Percentiles rank a stretch among this genome's conserved stretches.
Evolutionary conservation across 192 early-diverging fungal genomes (phyloP).

Genomic region (Mycoemilia scoparia): DNA sequence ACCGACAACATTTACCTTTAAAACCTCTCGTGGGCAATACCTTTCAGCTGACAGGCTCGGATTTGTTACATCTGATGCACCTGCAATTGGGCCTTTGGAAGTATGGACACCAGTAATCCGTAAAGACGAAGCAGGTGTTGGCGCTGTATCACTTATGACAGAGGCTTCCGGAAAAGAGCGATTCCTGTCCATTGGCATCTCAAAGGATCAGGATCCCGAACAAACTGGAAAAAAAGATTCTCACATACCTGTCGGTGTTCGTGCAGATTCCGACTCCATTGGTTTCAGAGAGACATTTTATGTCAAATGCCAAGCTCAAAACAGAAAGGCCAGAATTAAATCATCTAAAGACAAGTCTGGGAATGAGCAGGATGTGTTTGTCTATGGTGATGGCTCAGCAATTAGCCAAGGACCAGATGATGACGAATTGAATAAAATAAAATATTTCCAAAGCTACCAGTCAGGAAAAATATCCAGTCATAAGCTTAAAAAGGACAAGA

Average conservation of each 20-base stretch:
- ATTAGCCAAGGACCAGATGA: too few species aligned
- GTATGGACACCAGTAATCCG: slow-evolving; percentile 19
- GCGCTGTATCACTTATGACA: slow-evolving; percentile 14
- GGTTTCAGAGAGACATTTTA: not conserved
- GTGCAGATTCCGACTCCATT: not conserved
- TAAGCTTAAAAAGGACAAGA: not conserved
- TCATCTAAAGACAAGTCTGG: too few species aligned
- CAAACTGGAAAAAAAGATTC: too few species aligned
- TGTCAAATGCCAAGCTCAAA: not conserved
- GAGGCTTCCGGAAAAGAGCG: too few species aligned
- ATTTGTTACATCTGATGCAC: slow-evolving; percentile 2
- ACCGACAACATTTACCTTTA: slow-evolving; percentile 11
- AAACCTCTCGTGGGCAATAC: slow-evolving; percentile 8
- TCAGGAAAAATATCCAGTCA: too few species aligned
- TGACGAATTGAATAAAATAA: not conserved
- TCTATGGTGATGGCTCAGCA: too few species aligned
- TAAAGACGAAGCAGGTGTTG: slow-evolving; percentile 11
- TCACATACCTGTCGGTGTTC: not conserved
- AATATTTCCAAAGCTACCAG: slow-evolving; percentile 5
- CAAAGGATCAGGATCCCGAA: too few species aligned
- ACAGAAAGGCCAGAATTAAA: too few species aligned
- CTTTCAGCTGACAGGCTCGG: slow-evolving; percentile 7
- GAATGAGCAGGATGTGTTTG: too few species aligned
- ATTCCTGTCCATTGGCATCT: too few species aligned
- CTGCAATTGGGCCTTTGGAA: slow-evolving; percentile 16